Evolutionary conservation across 2,329 filamentous ascomycete species (phyloP).

Genomic region (Fusarium sp.): DNA sequence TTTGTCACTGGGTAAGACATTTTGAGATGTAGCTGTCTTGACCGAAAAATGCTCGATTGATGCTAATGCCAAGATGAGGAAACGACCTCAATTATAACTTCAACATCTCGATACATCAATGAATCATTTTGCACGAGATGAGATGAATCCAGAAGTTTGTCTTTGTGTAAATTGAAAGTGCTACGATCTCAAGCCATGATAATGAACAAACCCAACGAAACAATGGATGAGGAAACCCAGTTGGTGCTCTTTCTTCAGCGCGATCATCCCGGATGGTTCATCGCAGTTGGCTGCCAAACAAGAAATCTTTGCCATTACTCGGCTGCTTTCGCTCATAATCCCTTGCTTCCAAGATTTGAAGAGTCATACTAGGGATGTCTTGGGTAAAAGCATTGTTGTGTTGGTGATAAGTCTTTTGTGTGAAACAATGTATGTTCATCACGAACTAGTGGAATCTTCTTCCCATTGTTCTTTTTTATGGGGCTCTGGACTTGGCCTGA

Average conservation of each 20-base stretch:
- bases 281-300: neutral
- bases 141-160: neutral
- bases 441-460: neutral
- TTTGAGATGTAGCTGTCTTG: neutral
- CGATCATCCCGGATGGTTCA: neutral
- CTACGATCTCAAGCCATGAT: neutral
- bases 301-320: neutral
- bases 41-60: neutral
- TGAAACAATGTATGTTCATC: neutral
- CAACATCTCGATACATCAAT: neutral
- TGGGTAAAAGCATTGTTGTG: neutral
- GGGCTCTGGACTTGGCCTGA: neutral
- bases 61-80: no score
- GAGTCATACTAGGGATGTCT: neutral
- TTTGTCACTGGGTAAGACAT: slow-evolving; percentile 38
- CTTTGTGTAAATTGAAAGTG: neutral
- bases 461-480: neutral
- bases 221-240: neutral
- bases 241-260: neutral
- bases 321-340: neutral
- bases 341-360: neutral
- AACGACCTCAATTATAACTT: neutral
- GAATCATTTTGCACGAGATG: neutral
- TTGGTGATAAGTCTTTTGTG: neutral
- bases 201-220: neutral